A percentile compares a stretch with the other conserved stretches of the same genome.
Conservation (phyloP, 192 early-diverging fungal species). For the Diversispora eburnea region DNA sequence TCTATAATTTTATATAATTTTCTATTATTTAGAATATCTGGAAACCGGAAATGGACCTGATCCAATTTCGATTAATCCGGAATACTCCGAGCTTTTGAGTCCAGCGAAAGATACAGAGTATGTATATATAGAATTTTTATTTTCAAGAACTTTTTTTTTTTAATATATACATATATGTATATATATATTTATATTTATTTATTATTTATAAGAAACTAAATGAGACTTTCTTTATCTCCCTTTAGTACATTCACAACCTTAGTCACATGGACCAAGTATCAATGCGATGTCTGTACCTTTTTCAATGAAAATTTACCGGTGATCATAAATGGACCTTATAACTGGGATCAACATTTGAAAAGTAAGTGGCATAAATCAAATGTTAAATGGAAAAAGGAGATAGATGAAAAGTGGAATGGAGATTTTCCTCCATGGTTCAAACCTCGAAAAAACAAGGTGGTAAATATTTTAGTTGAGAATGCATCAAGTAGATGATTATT, state of each 20-base stretch:
- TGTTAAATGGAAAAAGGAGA: slow-evolving; percentile 35
- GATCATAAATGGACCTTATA: slow-evolving; percentile 69
- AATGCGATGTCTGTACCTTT: slow-evolving; percentile 66
- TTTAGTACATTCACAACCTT: slow-evolving; percentile 33
- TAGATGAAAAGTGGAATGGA: slow-evolving; percentile 17
- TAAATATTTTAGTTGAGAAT: no score
- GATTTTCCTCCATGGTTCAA: slow-evolving; percentile 27
- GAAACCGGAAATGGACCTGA: slow-evolving; percentile 13
- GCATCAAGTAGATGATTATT: no score
- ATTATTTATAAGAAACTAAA: slow-evolving; percentile 28
- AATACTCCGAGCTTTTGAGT: slow-evolving; percentile 39
- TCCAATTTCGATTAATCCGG: slow-evolving; percentile 21
- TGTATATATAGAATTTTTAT: neutral
- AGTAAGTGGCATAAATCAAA: slow-evolving; percentile 64
- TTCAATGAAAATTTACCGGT: slow-evolving; percentile 27
- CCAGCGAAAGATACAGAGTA: slow-evolving; percentile 39
- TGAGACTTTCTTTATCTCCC: neutral
- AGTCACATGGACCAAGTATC: slow-evolving; percentile 63
- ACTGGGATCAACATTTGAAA: slow-evolving; percentile 71
- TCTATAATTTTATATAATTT: no score
- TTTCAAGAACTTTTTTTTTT: slow-evolving; percentile 30
- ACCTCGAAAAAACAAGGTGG: neutral
- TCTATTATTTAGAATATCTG: neutral
- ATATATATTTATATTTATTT: slow-evolving; percentile 16
- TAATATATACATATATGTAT: slow-evolving; percentile 37